These are phyloP conservation scores for Leccinum cinnamomeum DNA, from an alignment of 1,284 basidiomycete genomes.

Conservation along the genomic window DNA sequence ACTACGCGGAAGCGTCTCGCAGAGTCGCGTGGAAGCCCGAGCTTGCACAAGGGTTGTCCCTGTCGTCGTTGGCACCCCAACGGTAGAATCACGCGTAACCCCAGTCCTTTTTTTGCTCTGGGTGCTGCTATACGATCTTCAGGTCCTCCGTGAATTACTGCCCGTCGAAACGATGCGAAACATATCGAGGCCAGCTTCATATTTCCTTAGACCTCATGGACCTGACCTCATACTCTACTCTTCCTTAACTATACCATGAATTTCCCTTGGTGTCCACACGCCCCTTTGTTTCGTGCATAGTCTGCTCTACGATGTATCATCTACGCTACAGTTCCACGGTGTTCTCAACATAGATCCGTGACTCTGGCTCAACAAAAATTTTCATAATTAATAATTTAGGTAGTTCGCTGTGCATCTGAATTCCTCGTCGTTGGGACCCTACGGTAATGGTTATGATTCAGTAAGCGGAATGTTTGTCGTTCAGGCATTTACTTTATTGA, in stretches of 20 bases:
- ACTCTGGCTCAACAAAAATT: conserved; percentile 15
- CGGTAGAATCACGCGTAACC: conserved; percentile 31
- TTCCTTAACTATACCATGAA: conserved; percentile 31
- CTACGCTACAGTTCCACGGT: conserved; percentile 20
- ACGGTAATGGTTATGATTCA: conserved; percentile 11
- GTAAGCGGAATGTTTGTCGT: conserved; percentile 27
- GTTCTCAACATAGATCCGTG: conserved; percentile 34
- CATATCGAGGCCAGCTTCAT: conserved; percentile 18
- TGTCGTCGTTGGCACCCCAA: conserved; percentile 62
- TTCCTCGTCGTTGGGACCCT: conserved; percentile 5
- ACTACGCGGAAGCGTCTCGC: conserved; percentile 72
- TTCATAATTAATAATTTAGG: conserved; percentile 32
- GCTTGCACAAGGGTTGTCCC: conserved; percentile 66
- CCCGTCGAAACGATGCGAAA: conserved; percentile 12
- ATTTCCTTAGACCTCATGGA: conserved; percentile 25
- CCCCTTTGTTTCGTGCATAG: conserved; percentile 29
- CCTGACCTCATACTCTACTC: conserved; percentile 31
- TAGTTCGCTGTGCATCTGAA: conserved; percentile 23
- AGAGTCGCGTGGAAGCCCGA: conserved; percentile 79
- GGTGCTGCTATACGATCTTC: conserved; percentile 14
- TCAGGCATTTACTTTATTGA: conserved; percentile 20
- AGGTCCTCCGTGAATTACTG: conserved; percentile 11
- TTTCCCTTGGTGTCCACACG: conserved; percentile 15
- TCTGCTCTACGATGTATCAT: conserved; percentile 32
- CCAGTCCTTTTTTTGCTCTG: conserved; percentile 7